Evolutionary conservation across 2,329 filamentous ascomycete species (phyloP), one percentile per base, ranked within the genome.

Genomic region (Emydomyces testavorans): DNA sequence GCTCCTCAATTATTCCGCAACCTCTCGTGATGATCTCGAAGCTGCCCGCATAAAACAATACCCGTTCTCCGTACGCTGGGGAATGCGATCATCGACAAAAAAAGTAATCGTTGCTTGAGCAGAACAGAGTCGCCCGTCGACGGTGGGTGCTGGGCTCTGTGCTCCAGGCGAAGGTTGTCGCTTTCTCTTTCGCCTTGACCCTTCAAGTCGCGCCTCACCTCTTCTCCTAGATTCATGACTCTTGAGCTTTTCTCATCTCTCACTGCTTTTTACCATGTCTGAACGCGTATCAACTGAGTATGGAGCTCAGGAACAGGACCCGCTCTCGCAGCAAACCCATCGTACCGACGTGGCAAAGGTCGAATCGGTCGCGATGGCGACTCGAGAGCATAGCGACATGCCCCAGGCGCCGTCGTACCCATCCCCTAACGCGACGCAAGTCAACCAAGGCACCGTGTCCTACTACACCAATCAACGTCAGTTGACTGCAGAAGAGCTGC

Each of bases 401-500:
- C 62, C 65, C 60, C 62, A 66, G 57, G 61, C 61, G 21, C 59
- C 62, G n/a, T 69, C 66, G n/a, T 69, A 69, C 49, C 65, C 66
- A 4, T 69, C 66, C 10, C 65, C 66, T 35, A 69, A 67, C 55
- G 61, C 65, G 46, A 64, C 66, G 57, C 66, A 69, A 58, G 66
- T 69, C 58, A 60, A 60, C 34, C 67, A 70, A 55, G 65, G 64
- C 34, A 57, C 65, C 32, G 66, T 69, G 58, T 63, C 62, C 32
- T 70, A 69, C 57, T 68, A 68, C 54, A 57, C 59, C 40, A 67
- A 66, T 52, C 67, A 55, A 42, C 50, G 67, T 50, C 67, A 69
- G 53, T 54, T 68, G 55, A 70, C 67, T 39, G 60, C 69, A 50
- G 71, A 74, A 53, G 70, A 72, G 50, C 64, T 72, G 13, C 61